Percentiles rank a stretch among this genome's conserved stretches.
Evolutionary conservation across 169 alveolate genomes (phyloP).

Genomic region (Theileria annulata): DNA sequence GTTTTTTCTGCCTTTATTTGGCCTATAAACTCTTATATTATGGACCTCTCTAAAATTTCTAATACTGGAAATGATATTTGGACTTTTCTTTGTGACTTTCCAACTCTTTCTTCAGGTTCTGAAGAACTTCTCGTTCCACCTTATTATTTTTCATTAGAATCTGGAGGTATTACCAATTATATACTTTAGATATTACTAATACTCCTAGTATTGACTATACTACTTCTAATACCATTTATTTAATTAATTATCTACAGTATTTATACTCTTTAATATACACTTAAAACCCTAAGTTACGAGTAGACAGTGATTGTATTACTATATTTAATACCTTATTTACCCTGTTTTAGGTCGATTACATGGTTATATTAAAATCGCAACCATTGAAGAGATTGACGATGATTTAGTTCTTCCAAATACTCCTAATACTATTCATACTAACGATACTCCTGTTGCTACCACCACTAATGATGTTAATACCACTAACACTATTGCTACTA

Average conservation of each 20-base stretch:
- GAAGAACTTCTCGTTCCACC: conserved; percentile 39
- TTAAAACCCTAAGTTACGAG: not conserved
- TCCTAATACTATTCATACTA: not conserved
- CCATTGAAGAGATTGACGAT: conserved; percentile 16
- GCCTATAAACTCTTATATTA: not conserved
- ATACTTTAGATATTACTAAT: no score
- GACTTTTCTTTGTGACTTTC: conserved; percentile 44
- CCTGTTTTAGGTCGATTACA: conserved; percentile 14
- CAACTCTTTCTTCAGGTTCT: conserved; percentile 41
- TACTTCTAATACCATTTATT: not conserved
- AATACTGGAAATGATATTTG: conserved; percentile 3
- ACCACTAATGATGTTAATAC: not conserved
- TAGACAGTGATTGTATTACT: not conserved
- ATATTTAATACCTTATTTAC: not conserved
- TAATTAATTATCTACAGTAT: no score
- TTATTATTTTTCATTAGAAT: conserved; percentile 46
- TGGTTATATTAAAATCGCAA: conserved; percentile 33
- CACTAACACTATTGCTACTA: not conserved
- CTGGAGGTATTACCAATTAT: conserved; percentile 56
- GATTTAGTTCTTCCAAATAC: not conserved
- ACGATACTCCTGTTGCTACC: not conserved
- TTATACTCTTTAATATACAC: no score
- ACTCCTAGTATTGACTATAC: no score
- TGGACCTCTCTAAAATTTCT: conserved; percentile 15
- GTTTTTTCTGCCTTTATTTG: not conserved